phyloP scores from a whole-genome alignment of 108 stramenopile genomes.

The Hondaea fermentalgiana region DNA sequence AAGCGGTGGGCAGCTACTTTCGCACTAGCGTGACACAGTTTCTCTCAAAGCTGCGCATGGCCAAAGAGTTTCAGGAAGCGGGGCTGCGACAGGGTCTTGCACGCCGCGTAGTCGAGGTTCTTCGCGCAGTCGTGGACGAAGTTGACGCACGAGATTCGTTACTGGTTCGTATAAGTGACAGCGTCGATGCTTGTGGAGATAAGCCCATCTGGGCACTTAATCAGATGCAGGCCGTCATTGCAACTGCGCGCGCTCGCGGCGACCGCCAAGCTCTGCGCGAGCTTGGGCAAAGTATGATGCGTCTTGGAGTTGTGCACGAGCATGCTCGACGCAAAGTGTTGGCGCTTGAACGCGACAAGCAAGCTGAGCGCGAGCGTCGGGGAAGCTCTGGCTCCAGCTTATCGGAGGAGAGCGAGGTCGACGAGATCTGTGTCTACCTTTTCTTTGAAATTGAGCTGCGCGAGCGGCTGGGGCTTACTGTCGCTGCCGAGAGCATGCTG shows the following conservation, averaged over 20 bases:
- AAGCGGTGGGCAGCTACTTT: not conserved
- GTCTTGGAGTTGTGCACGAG: conserved; percentile 1
- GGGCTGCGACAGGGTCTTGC: not conserved
- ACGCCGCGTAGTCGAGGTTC: not conserved
- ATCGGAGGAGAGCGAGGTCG: not conserved
- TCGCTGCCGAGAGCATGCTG: not conserved
- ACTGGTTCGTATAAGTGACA: not conserved
- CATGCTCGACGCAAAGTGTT: not conserved
- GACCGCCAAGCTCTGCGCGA: not conserved
- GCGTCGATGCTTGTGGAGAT: not conserved
- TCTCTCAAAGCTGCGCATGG: not conserved
- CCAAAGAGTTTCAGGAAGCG: not conserved
- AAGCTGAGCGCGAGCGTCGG: not conserved
- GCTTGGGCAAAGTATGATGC: not conserved
- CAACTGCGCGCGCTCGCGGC: not conserved
- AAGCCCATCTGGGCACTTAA: not conserved
- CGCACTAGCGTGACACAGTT: not conserved
- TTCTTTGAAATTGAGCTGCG: conserved; percentile 1
- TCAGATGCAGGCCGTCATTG: not conserved
- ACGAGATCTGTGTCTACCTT: conserved; percentile 5
- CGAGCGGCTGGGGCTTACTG: not conserved
- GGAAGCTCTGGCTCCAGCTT: not conserved
- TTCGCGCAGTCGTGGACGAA: not conserved
- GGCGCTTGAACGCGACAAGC: not conserved
- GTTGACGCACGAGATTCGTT: not conserved